Evolutionary conservation across 495 filamentous ascomycete species (phyloP), one percentile per base, ranked within the genome.

Genomic region (Penicillium macrosclerotiorum): DNA sequence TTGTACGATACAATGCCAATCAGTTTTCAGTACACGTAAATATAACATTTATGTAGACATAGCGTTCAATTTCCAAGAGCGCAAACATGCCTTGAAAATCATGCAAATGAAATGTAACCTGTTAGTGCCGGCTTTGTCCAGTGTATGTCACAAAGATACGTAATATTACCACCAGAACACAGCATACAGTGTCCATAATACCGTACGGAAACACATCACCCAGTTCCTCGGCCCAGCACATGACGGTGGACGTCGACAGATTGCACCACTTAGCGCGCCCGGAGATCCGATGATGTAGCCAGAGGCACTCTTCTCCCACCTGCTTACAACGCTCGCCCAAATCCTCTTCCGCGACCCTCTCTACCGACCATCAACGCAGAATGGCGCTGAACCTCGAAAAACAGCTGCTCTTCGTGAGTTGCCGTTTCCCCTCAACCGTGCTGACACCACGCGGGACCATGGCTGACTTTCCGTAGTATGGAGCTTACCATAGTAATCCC

Each of bases 401-500:
- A 64, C 86, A 90, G 60, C 74, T 91, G 47, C 76, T 81, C 49
- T 89, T 89, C 68, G 86, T 90, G 77, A 68, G 86, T 68, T 32
- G 26, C 34, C 33, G 33, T 19, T 18, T 34, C 18, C 18, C 9
- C 34, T 34, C 34, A 26, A 19, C 16, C 19, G 17, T 17, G 32
- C 25, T 35, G 17, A 26, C 25, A 26, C 37, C 20, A 49, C 43
- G n/a, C n/a, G 44, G 41, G 14, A 47, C 38, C 11, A 39, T 29
- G 42, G 35, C 64, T 65, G 46, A 68, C 56, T 35, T 27, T 43
- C 24, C 34, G 40, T 49, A 96, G 93, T 98, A 98, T 77, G 92
- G 93, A 57, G 80, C 89, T 22, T 96, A 98, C 64, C 93, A 98
- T 64, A 84, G 87, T 64, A 85, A 96, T 68, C 73, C 81, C 7